Evolutionary conservation across 192 early-diverging fungal genomes (phyloP).

Genomic region (Lobosporangium transversale): DNA sequence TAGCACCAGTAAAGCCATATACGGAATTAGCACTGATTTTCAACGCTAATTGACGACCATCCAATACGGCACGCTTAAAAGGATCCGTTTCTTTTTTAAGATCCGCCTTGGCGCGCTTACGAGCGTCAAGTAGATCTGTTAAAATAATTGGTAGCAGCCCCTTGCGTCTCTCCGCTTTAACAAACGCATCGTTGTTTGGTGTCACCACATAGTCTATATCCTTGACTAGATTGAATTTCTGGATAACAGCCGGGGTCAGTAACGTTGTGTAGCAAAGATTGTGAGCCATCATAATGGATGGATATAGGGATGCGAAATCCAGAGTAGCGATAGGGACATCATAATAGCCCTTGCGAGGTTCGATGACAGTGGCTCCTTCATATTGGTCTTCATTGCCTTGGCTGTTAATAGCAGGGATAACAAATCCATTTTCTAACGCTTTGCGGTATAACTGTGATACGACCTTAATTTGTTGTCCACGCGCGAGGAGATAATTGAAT

Average conservation of each 20-base stretch:
- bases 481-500: conserved; percentile 91
- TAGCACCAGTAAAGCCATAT: conserved; percentile 97
- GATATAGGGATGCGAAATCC: conserved; percentile 98
- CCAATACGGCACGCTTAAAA: conserved; percentile 92
- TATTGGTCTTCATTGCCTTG: conserved; percentile 89
- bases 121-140: conserved; percentile 87
- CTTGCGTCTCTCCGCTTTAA: conserved; percentile 73
- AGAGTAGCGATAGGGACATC: conserved; percentile 96
- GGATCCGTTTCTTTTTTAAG: conserved; percentile 97
- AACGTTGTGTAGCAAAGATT: conserved; percentile 98
- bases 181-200: conserved; percentile 93
- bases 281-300: conserved; percentile 99
- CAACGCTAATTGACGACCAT: conserved; percentile 95
- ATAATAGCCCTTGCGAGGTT: conserved; percentile 93
- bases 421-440: conserved; percentile 78
- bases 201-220: conserved; percentile 90
- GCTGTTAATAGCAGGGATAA: conserved; percentile 88
- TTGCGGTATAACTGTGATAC: conserved; percentile 95
- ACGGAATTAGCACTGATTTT: conserved; percentile 98
- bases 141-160: conserved; percentile 92
- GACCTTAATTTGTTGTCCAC: conserved; percentile 99
- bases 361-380: conserved; percentile 97
- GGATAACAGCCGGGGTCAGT: conserved; percentile 65
- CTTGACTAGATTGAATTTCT: conserved; percentile 70
- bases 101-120: conserved; percentile 93